Evolutionary conservation across 139 green algal genomes (phyloP).

Genomic region (Chlorella ohadii): DNA sequence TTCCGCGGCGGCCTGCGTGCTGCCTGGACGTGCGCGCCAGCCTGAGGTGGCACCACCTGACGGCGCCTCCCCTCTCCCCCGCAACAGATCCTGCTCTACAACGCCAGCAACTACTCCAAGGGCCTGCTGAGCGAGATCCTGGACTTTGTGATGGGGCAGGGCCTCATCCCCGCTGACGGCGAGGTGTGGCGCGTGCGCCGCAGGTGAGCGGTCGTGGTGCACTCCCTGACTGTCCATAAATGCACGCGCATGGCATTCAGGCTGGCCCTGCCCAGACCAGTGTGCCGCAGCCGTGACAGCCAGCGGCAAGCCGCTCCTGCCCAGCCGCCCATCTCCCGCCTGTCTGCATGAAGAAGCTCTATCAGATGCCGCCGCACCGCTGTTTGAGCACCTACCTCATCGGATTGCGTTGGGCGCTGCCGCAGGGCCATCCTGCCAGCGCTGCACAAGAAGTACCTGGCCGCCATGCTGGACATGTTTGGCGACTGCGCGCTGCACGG

Average conservation of each 20-base stretch:
- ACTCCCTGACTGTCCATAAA: too few relatives aligned
- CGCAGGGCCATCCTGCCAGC: conserved; percentile 82
- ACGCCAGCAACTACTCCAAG: conserved; percentile 93
- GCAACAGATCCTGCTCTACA: conserved; percentile 82
- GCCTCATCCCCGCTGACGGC: conserved; percentile 91
- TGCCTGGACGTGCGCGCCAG: too few relatives aligned
- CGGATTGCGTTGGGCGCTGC: neutral
- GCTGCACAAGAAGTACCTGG: conserved; percentile 89
- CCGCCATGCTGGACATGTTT: conserved; percentile 92
- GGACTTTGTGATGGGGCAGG: conserved; percentile 95
- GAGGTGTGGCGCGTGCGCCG: conserved; percentile 85
- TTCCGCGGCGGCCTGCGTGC: too few relatives aligned
- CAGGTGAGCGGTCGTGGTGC: conserved; percentile 67
- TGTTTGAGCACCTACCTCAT: too few relatives aligned
- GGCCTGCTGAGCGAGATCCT: conserved; percentile 93
- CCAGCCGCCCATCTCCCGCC: too few relatives aligned
- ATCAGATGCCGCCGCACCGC: too few relatives aligned
- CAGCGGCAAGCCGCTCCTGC: too few relatives aligned
- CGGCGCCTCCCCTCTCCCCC: neutral
- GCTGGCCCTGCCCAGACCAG: too few relatives aligned
- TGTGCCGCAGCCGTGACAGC: too few relatives aligned
- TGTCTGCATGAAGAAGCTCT: too few relatives aligned
- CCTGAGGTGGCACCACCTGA: too few relatives aligned
- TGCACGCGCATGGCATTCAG: too few relatives aligned
- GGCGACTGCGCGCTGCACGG: conserved; percentile 81